phyloP scores from a whole-genome alignment of 495 filamentous ascomycete species.

The Trichoderma virens region DNA sequence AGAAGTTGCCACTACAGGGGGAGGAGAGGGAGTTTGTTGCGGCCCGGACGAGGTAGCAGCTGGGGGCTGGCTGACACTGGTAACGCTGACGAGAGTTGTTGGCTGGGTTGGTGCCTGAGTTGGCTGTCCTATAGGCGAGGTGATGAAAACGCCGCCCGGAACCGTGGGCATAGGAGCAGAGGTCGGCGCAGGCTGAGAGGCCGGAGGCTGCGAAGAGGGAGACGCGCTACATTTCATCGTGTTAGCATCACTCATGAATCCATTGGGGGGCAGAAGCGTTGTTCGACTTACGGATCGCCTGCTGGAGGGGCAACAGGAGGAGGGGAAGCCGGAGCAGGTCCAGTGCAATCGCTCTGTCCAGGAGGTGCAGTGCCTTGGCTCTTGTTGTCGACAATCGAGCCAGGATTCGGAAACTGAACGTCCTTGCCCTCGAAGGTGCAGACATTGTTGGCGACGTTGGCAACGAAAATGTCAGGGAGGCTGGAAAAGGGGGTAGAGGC shows the following conservation, averaged over 20 bases:
- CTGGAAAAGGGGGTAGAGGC: slow-evolving; percentile 32
- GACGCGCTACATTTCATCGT: slow-evolving; percentile 5
- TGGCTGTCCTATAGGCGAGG: slow-evolving; percentile 18
- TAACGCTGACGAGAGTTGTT: slow-evolving; percentile 20
- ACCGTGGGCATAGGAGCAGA: slow-evolving; percentile 4
- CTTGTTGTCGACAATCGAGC: slow-evolving; percentile 47
- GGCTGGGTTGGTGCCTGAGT: no score
- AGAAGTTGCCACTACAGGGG: slow-evolving; percentile 16
- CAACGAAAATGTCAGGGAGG: slow-evolving; percentile 51
- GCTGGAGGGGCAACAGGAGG: background rate
- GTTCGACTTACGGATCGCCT: background rate
- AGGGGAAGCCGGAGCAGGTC: background rate
- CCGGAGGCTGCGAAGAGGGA: slow-evolving; percentile 14
- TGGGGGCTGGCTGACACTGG: slow-evolving; percentile 9
- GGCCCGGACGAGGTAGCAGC: background rate
- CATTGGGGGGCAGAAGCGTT: slow-evolving; percentile 9
- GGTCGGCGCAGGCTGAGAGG: slow-evolving; percentile 14
- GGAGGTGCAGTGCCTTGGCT: slow-evolving; percentile 19
- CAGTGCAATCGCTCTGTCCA: slow-evolving; percentile 17
- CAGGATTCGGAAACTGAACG: slow-evolving; percentile 63
- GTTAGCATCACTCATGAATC: slow-evolving; percentile 6
- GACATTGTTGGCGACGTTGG: slow-evolving; percentile 49
- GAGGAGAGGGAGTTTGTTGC: slow-evolving; percentile 7
- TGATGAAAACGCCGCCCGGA: slow-evolving; percentile 27
- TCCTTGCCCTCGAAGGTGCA: slow-evolving; percentile 46